Base-by-base conservation (phyloP, 139 green algal species). In the Chlamydomonas eustigma region DNA sequence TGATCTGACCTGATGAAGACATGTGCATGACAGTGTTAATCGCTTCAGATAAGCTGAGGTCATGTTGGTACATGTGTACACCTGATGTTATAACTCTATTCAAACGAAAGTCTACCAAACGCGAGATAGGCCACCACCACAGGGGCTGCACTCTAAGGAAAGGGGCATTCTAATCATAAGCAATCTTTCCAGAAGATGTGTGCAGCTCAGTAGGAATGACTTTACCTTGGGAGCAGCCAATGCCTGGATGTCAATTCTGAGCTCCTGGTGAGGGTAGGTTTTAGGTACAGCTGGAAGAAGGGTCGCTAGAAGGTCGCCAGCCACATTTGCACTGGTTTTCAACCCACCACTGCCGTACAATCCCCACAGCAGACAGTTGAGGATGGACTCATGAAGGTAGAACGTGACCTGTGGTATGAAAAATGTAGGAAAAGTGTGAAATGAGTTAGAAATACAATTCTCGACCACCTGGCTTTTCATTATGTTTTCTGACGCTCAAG, bases 261-360 rank as follows among this genome's bases (percentile, higher is more conserved):
- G 22, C 18, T 28, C 1, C 77, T 79, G 70, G 68, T 83, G 76
- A 1, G 76, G 81, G 77, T 83, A 86, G 32, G 50, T 35, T 37
- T 78, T 86, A 37, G 81, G 81, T 33, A 86, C 76, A 63, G 80
- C 18, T 4, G 81, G 81, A n/a, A 86, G 74, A 36, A 86, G 74
- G 63, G 79, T 74, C 1, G 66, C 77, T 37, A 86, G 37, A 8
- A 86, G 51, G 69, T 86, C 81, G n/a, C 76, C 82, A 30, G 77
- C 83, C n/a, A 86, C 66, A 33, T 81, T 1, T 1, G 81, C 22
- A 32, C 8, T 67, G 72, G 50, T n/a, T 39, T 64, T n/a, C 64
- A 82, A 71, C 36, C 65, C 65, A 36, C 75, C 80, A 3, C 51
- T 58, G 30, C n/a, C 38, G 38, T 75, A 64, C 76, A 79, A 37